Conservation (phyloP, 495 filamentous ascomycete genomes). For the Schizothecium vesticola region DNA sequence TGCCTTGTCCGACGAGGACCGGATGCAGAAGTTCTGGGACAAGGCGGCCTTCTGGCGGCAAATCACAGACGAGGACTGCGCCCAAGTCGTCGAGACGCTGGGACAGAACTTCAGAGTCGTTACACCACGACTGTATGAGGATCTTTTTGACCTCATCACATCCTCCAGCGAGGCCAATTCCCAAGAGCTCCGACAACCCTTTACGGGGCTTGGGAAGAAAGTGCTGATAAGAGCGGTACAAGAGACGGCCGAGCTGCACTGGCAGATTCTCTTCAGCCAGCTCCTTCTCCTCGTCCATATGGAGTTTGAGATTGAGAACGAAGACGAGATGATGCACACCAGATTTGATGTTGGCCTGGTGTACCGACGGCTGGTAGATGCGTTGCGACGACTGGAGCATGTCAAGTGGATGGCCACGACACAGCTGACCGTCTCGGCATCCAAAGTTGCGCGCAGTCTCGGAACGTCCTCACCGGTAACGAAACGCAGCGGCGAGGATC, state of each 20-base stretch:
- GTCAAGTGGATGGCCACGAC: slow-evolving; percentile 73
- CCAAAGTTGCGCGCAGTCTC: slow-evolving; percentile 26
- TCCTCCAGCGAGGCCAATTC: slow-evolving; percentile 37
- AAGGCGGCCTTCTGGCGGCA: slow-evolving; percentile 65
- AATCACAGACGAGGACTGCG: slow-evolving; percentile 64
- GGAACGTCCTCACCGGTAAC: slow-evolving; percentile 24
- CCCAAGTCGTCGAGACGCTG: slow-evolving; percentile 48
- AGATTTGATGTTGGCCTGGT: slow-evolving; percentile 62
- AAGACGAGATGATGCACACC: slow-evolving; percentile 54
- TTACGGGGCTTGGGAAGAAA: slow-evolving; percentile 68
- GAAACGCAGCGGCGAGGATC: slow-evolving; percentile 27
- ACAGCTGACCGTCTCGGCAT: slow-evolving; percentile 38
- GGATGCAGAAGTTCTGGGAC: slow-evolving; percentile 66
- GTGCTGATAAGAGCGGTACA: slow-evolving; percentile 68
- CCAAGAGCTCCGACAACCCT: slow-evolving; percentile 33
- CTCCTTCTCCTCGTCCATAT: slow-evolving; percentile 78
- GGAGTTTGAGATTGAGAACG: slow-evolving; percentile 66
- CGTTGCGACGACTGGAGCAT: slow-evolving; percentile 69
- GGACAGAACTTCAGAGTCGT: slow-evolving; percentile 52
- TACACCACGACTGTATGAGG: slow-evolving; percentile 50
- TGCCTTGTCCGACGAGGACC: slow-evolving; percentile 58
- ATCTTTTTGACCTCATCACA: slow-evolving; percentile 36
- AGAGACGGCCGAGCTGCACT: slow-evolving; percentile 66
- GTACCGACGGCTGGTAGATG: slow-evolving; percentile 59
- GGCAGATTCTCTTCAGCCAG: slow-evolving; percentile 70